Percentiles rank a stretch among this genome's conserved stretches.
Conservation (phyloP, 140 eudicot species). For the Stevia rebaudiana region DNA sequence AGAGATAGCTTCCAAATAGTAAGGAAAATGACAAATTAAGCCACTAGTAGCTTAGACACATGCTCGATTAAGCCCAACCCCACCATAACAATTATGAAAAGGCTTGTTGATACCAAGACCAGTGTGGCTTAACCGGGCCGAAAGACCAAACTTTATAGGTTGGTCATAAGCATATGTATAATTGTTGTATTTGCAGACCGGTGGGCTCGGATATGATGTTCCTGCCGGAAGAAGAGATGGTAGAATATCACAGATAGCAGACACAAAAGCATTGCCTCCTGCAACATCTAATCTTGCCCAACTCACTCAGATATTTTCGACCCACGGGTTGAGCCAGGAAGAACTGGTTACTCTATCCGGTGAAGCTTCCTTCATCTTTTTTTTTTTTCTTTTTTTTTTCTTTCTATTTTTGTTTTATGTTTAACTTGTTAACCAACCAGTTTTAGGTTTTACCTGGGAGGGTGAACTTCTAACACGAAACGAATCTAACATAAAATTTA, state of each 20-base stretch:
- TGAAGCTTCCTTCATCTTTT: neutral
- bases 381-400: no score
- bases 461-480: no score
- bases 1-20: conserved; percentile 60
- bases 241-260: conserved; percentile 42
- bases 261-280: conserved; percentile 47
- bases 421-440: no score
- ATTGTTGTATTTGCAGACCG: conserved; percentile 33
- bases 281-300: conserved; percentile 38
- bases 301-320: conserved; percentile 47
- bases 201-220: conserved; percentile 63
- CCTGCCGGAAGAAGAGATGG: conserved; percentile 78
- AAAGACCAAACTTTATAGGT: no score
- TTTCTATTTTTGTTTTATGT: no score
- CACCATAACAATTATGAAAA: neutral
- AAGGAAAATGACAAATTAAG: conserved; percentile 3
- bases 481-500: no score
- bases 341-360: conserved; percentile 66
- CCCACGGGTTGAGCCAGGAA: conserved; percentile 50
- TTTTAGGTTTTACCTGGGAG: no score
- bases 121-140: no score
- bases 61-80: neutral
- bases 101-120: no score
- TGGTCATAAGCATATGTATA: neutral
- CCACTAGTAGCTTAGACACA: neutral